phyloP scores from a whole-genome alignment of 371 early-diverging fungal species.

The Zopfochytrium polystomum region DNA sequence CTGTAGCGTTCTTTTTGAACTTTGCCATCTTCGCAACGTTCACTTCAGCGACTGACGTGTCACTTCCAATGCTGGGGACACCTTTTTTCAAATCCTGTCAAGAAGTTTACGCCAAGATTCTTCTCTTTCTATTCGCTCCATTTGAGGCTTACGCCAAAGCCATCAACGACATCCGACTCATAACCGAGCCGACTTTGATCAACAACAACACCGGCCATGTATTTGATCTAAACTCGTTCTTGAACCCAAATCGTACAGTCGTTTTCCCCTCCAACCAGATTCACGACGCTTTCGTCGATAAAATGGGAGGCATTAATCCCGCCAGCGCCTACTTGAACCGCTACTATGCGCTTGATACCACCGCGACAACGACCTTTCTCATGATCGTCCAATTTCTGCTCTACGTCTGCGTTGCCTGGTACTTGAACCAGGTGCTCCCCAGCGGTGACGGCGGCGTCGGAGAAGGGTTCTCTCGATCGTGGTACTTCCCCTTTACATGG shows the following conservation, averaged over 20 bases:
- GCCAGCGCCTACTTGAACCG: not conserved
- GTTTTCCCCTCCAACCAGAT: slow-evolving; percentile 7
- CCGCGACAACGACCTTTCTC: slow-evolving; percentile 8
- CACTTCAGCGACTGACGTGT: not conserved
- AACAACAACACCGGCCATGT: slow-evolving; percentile 8
- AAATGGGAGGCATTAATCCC: slow-evolving; percentile 1
- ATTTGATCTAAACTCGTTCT: slow-evolving; percentile 12
- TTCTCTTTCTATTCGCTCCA: slow-evolving; percentile 26
- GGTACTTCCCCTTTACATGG: slow-evolving; percentile 19
- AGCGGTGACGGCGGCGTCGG: no score
- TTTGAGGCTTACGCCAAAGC: slow-evolving; percentile 22
- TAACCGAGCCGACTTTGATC: slow-evolving; percentile 5
- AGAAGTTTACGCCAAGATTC: slow-evolving; percentile 17
- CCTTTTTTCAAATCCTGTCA: slow-evolving; percentile 13
- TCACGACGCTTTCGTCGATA: not conserved
- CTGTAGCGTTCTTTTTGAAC: slow-evolving; percentile 18
- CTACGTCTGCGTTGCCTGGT: slow-evolving; percentile 23
- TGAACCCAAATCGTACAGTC: not conserved
- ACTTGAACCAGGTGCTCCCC: slow-evolving; percentile 28
- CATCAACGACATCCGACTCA: slow-evolving; percentile 18
- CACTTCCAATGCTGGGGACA: not conserved
- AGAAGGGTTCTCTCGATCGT: slow-evolving; percentile 21
- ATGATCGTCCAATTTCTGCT: slow-evolving; percentile 9
- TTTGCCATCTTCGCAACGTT: slow-evolving; percentile 11
- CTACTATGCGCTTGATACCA: not conserved